A percentile compares a stretch with the other conserved stretches of the same genome.
phyloP scores from a whole-genome alignment of 1,284 basidiomycete species.

The Leccinum subfulvum region DNA sequence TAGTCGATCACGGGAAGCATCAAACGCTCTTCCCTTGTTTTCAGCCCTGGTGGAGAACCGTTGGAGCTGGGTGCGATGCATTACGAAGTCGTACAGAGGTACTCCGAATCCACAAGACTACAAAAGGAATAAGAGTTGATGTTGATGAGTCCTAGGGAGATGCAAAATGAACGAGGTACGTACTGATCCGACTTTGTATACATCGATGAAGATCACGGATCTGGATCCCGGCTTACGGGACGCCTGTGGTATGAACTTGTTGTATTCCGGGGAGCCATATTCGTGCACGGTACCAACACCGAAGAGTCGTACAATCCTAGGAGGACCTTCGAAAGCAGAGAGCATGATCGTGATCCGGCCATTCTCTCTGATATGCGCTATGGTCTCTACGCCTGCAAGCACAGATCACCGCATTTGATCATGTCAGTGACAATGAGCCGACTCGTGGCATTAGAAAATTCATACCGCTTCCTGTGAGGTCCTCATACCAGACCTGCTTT shows the following conservation, averaged over 20 bases:
- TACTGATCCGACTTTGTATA: slow-evolving; percentile 53
- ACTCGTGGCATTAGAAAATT: too few relatives aligned
- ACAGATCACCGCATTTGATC: background rate
- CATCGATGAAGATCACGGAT: slow-evolving; percentile 48
- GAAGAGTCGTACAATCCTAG: slow-evolving; percentile 50
- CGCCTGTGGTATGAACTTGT: slow-evolving; percentile 40
- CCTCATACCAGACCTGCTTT: slow-evolving; percentile 56
- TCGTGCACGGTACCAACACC: slow-evolving; percentile 54
- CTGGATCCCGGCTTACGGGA: slow-evolving; percentile 50
- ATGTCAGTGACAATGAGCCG: background rate
- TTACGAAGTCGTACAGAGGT: slow-evolving; percentile 48
- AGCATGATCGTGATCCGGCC: slow-evolving; percentile 57
- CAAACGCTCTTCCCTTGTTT: slow-evolving; percentile 20
- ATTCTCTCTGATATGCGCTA: slow-evolving; percentile 59
- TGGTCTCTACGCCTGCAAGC: slow-evolving; percentile 48
- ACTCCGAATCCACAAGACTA: slow-evolving; percentile 57
- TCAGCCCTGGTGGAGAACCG: slow-evolving; percentile 32
- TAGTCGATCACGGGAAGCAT: background rate
- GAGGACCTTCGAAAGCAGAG: slow-evolving; percentile 53
- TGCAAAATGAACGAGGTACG: slow-evolving; percentile 18
- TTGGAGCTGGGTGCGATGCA: slow-evolving; percentile 42
- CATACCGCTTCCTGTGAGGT: slow-evolving; percentile 54
- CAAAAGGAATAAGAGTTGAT: background rate
- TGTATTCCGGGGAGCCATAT: slow-evolving; percentile 52
- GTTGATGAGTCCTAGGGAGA: background rate